A percentile compares a stretch with the other conserved stretches of the same genome.
Conservation (phyloP, 345 rosid species). For the Melaleuca quinquenervia region DNA sequence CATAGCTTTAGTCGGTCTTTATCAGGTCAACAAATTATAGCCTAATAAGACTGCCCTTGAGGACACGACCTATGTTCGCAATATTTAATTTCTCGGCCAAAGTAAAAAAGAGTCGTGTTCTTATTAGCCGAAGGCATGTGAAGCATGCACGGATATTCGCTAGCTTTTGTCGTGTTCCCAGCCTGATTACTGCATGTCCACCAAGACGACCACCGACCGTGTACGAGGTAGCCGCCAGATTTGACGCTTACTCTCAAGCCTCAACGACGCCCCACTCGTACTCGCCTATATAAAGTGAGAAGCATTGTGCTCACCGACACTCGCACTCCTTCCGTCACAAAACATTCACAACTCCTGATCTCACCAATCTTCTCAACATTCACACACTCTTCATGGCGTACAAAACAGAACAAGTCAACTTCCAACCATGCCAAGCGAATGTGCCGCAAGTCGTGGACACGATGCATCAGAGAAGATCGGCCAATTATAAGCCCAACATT, state of each 20-base stretch:
- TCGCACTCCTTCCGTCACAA: too few relatives aligned
- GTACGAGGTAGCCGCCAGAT: background rate
- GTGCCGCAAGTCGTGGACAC: background rate
- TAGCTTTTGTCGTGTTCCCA: background rate
- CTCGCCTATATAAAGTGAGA: too few relatives aligned
- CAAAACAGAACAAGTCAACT: too few relatives aligned
- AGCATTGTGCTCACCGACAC: too few relatives aligned
- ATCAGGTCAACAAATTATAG: background rate
- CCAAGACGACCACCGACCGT: background rate
- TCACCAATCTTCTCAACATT: too few relatives aligned
- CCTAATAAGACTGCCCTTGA: background rate
- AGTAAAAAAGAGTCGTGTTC: too few relatives aligned
- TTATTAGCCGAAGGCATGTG: background rate
- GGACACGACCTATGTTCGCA: background rate
- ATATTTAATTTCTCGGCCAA: too few relatives aligned
- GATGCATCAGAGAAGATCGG: constrained; percentile 16
- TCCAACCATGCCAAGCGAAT: too few relatives aligned
- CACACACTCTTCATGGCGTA: too few relatives aligned
- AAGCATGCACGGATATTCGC: background rate
- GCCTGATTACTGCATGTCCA: too few relatives aligned
- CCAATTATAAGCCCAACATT: constrained; percentile 34
- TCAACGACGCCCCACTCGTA: too few relatives aligned
- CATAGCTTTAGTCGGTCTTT: background rate
- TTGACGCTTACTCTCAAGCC: background rate
- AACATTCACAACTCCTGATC: too few relatives aligned